Evolutionary conservation across 2,329 filamentous ascomycete genomes (phyloP).

Genomic region (Passalora sequoiae): DNA sequence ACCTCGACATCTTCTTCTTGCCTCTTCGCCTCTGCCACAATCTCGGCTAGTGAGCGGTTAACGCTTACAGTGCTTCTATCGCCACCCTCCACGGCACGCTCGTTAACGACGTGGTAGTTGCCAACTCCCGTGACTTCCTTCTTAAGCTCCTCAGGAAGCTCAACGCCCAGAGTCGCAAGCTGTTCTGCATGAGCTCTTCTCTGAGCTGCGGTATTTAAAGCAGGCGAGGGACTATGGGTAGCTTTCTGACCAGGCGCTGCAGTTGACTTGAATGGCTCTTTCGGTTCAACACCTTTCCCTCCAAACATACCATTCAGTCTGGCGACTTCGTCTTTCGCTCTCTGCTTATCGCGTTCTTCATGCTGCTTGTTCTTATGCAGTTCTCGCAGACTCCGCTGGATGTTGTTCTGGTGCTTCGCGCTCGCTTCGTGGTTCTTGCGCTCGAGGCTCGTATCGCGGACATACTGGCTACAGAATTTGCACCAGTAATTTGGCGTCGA

Average conservation of each 20-base stretch:
- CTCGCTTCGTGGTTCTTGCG: slow-evolving; percentile 48
- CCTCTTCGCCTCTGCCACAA: slow-evolving; percentile 42
- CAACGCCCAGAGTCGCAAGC: slow-evolving; percentile 79
- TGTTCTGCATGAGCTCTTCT: slow-evolving; percentile 81
- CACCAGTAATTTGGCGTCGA: slow-evolving; percentile 97
- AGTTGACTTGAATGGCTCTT: slow-evolving; percentile 28
- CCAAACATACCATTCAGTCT: slow-evolving; percentile 73
- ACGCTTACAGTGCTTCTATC: slow-evolving; percentile 14
- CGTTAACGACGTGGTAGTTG: slow-evolving; percentile 72
- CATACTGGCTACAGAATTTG: slow-evolving; percentile 87
- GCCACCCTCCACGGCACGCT: slow-evolving; percentile 32
- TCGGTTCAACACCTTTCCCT: slow-evolving; percentile 28
- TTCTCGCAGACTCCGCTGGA: slow-evolving; percentile 85
- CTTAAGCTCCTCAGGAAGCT: slow-evolving; percentile 71
- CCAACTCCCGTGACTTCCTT: slow-evolving; percentile 81
- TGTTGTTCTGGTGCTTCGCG: slow-evolving; percentile 50
- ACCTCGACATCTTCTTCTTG: slow-evolving; percentile 39
- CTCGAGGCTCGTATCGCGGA: slow-evolving; percentile 89
- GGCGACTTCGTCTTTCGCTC: slow-evolving; percentile 74
- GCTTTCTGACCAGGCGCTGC: slow-evolving; percentile 27
- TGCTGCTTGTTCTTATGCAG: slow-evolving; percentile 80
- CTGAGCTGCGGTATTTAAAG: slow-evolving; percentile 56
- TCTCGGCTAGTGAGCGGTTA: slow-evolving; percentile 40
- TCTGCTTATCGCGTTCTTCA: slow-evolving; percentile 73
- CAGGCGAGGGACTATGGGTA: background rate